Conservation (phyloP, 352 stramenopile species). For the Aphanomyces euteiches region DNA sequence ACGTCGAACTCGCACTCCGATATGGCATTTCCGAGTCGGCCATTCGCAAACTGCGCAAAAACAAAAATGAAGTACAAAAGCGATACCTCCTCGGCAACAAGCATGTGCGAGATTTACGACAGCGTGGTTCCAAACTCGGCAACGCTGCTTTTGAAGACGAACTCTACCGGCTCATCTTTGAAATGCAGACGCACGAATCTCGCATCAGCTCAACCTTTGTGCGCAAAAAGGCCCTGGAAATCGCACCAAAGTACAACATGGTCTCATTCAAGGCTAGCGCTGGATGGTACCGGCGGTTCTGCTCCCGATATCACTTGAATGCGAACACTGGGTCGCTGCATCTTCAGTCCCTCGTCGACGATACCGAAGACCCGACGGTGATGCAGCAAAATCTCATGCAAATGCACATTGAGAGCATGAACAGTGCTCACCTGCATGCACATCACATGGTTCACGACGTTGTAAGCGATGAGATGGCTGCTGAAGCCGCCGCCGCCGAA, state of each 20-base stretch:
- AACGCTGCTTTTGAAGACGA: constrained; percentile 86
- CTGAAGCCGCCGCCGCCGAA: not conserved
- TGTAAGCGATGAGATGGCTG: not conserved
- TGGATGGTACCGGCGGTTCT: constrained; percentile 85
- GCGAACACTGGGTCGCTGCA: constrained; percentile 33
- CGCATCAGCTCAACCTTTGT: constrained; percentile 82
- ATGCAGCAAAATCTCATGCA: constrained; percentile 26
- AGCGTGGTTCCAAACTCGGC: constrained; percentile 76
- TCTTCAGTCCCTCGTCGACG: constrained; percentile 26
- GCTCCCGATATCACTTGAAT: constrained; percentile 75
- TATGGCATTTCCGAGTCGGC: constrained; percentile 84
- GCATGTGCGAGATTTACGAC: constrained; percentile 84
- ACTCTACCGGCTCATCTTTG: constrained; percentile 82
- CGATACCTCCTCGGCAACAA: constrained; percentile 83
- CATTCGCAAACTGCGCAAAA: constrained; percentile 87
- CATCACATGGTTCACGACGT: constrained; percentile 28
- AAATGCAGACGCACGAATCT: constrained; percentile 77
- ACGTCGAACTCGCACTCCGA: constrained; percentile 80
- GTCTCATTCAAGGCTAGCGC: constrained; percentile 80
- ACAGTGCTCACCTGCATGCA: constrained; percentile 1
- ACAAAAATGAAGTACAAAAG: constrained; percentile 80
- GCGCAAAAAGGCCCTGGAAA: constrained; percentile 75
- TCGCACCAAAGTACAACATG: constrained; percentile 88
- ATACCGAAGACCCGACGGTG: constrained; percentile 5
- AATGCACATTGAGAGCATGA: constrained; percentile 26